phyloP scores from a whole-genome alignment of 345 rosid species.

The Salix dunnii region DNA sequence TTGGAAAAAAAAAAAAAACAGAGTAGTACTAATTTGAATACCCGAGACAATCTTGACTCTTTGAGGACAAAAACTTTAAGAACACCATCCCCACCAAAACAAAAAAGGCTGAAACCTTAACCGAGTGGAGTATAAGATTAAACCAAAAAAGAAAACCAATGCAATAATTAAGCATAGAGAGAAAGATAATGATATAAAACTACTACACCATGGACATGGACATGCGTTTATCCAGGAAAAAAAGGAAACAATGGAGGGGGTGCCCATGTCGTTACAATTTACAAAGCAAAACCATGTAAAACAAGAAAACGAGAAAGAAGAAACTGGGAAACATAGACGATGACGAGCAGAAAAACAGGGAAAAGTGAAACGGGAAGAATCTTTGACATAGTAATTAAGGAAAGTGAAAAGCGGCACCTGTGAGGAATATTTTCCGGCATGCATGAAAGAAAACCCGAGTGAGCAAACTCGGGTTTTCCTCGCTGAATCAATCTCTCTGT shows the following conservation, averaged over 20 bases:
- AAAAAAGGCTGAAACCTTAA: too few species aligned
- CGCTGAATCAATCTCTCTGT: neutral
- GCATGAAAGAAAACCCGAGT: neutral
- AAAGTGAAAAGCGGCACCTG: neutral
- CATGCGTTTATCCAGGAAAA: too few species aligned
- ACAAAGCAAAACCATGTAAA: neutral
- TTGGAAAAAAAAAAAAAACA: neutral
- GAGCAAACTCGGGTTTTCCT: conserved; percentile 5
- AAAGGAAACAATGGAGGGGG: too few species aligned
- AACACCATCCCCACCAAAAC: too few species aligned
- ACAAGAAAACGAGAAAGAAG: neutral
- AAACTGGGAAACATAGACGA: neutral
- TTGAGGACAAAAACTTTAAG: neutral
- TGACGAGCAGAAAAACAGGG: neutral
- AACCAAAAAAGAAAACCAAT: too few species aligned
- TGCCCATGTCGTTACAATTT: too few species aligned
- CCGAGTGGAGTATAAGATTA: too few species aligned
- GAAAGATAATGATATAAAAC: too few species aligned
- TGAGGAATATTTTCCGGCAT: neutral
- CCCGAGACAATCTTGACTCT: neutral
- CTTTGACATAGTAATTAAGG: neutral
- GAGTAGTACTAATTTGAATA: neutral
- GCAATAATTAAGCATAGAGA: too few species aligned
- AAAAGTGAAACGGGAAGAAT: neutral
- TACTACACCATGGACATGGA: too few species aligned